Conservation (phyloP, 768 basidiomycete genomes). For the Russula sp. region DNA sequence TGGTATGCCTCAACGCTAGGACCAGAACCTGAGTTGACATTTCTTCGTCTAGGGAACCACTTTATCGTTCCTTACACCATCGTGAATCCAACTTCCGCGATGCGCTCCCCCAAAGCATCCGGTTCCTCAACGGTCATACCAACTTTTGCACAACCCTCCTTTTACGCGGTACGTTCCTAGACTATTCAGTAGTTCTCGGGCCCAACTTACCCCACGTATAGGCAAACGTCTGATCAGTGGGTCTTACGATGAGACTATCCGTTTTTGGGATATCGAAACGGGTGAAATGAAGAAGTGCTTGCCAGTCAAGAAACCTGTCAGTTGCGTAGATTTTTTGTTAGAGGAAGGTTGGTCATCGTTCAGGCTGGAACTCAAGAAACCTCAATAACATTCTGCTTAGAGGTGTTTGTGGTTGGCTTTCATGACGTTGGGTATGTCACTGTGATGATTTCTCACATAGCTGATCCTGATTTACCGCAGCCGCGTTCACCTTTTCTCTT, state of each 20-base stretch:
- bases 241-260: slow-evolving; percentile 86
- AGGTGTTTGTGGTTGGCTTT: slow-evolving; percentile 89
- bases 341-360: slow-evolving; percentile 53
- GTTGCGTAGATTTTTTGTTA: slow-evolving; percentile 79
- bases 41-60: slow-evolving; percentile 39
- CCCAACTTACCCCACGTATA: slow-evolving; percentile 5
- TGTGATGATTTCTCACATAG: neutral
- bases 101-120: slow-evolving; percentile 66
- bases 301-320: slow-evolving; percentile 82
- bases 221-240: slow-evolving; percentile 83
- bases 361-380: neutral
- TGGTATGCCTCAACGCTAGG: slow-evolving; percentile 45
- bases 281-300: slow-evolving; percentile 67
- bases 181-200: neutral
- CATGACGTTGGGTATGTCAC: slow-evolving; percentile 75
- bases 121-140: slow-evolving; percentile 77
- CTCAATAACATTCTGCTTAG: slow-evolving; percentile 29
- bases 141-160: slow-evolving; percentile 82
- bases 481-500: slow-evolving; percentile 84
- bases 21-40: neutral
- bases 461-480: slow-evolving; percentile 31
- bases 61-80: slow-evolving; percentile 77
- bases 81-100: slow-evolving; percentile 78
- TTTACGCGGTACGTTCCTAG: slow-evolving; percentile 39
- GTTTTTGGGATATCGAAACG: slow-evolving; percentile 81